phyloP scores from a whole-genome alignment of 2,329 filamentous ascomycete species.

The Chaetothyriales sp. region DNA sequence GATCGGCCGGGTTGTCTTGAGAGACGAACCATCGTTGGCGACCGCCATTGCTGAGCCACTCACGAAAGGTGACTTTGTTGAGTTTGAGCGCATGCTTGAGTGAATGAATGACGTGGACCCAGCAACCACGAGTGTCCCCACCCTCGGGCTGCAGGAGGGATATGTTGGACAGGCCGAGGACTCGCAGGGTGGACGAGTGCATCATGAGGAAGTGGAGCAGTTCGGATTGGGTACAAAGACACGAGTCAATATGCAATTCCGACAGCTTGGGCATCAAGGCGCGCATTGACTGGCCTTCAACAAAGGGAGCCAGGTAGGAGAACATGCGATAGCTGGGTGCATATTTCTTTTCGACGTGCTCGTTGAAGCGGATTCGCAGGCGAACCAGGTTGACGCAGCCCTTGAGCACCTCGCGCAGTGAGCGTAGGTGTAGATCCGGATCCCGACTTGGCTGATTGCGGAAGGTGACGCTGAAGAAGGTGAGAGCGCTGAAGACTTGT shows the following conservation, averaged over 20 bases:
- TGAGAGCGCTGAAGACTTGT: conserved; percentile 3
- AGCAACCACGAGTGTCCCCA: conserved; percentile 12
- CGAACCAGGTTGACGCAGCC: conserved; percentile 6
- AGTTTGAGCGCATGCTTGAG: conserved; percentile 10
- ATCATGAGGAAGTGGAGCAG: conserved; percentile 13
- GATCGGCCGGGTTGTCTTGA: conserved; percentile 6
- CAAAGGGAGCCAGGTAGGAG: conserved; percentile 10
- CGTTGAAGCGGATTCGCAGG: conserved; percentile 8
- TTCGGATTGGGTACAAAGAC: conserved; percentile 12
- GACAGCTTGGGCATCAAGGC: conserved; percentile 9
- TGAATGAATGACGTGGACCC: conserved; percentile 11
- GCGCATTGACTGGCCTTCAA: conserved; percentile 6
- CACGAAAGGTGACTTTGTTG: conserved; percentile 9
- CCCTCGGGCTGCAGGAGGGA: conserved; percentile 7
- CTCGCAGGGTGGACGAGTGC: conserved; percentile 9
- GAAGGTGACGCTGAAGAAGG: conserved; percentile 10
- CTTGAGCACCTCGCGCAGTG: conserved; percentile 7
- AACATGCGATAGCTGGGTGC: conserved; percentile 8
- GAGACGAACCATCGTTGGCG: conserved; percentile 15
- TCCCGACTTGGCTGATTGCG: conserved; percentile 5
- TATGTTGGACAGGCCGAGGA: conserved; percentile 11
- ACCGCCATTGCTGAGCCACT: conserved; percentile 15
- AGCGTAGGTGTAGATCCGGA: conserved; percentile 8
- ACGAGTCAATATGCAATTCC: conserved; percentile 7
- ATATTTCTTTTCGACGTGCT: conserved; percentile 7